These are phyloP conservation scores for Phytophthora palmivora DNA, from an alignment of 352 stramenopile genomes.

Conservation along the genomic window DNA sequence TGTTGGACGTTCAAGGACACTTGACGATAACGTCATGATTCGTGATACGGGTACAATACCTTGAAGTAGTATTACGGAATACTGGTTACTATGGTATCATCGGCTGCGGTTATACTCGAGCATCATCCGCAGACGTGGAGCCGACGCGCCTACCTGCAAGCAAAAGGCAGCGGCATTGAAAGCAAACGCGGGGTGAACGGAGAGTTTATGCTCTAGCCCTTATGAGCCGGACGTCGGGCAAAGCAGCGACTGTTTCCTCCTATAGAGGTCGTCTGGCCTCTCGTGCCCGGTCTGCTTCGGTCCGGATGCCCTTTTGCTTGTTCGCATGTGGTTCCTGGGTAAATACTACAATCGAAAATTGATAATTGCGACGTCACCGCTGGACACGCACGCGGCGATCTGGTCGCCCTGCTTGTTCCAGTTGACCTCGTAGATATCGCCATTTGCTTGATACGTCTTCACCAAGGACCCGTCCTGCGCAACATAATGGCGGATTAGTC, in stretches of 20 bases:
- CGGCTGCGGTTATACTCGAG: neutral
- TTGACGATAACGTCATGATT: neutral
- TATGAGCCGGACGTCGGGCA: conserved; percentile 38
- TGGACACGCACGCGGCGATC: conserved; percentile 89
- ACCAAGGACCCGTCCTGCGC: conserved; percentile 75
- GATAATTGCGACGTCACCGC: conserved; percentile 88
- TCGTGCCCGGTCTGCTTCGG: conserved; percentile 12
- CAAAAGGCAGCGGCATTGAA: conserved; percentile 10
- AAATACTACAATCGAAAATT: conserved; percentile 93
- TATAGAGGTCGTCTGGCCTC: conserved; percentile 11
- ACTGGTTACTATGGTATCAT: conserved; percentile 7
- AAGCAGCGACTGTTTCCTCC: conserved; percentile 31
- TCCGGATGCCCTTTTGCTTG: conserved; percentile 25
- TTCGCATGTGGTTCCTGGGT: conserved; percentile 43
- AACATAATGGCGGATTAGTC: conserved; percentile 10
- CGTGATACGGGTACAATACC: too few relatives aligned
- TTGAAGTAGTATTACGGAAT: neutral
- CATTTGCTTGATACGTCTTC: conserved; percentile 91
- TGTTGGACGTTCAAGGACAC: conserved; percentile 8
- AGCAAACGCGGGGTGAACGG: conserved; percentile 26
- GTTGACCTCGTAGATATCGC: conserved; percentile 99
- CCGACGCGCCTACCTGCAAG: conserved; percentile 1
- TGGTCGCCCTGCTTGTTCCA: conserved; percentile 94
- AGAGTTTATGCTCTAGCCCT: conserved; percentile 45
- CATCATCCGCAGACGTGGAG: conserved; percentile 1